Conservation (phyloP, 306 rosid species). For the Gastrolobium villosum region DNA sequence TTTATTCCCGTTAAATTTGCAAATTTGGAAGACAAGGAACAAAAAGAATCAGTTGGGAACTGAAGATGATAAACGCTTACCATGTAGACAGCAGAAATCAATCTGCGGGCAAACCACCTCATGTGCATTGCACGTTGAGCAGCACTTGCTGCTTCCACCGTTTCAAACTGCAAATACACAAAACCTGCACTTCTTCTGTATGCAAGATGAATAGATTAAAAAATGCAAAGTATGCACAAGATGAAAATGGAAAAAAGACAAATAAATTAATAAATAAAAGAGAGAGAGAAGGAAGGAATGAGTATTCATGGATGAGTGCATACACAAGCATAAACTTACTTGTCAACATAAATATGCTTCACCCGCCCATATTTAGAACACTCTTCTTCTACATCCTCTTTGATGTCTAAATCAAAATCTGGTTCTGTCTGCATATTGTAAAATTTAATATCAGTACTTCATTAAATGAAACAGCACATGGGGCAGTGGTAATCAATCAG, state of each 20-base stretch:
- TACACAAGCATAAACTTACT: conserved; percentile 59
- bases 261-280: neutral
- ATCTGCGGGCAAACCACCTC: conserved; percentile 96
- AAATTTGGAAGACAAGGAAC: neutral
- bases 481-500: conserved; percentile 19
- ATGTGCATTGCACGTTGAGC: conserved; percentile 96
- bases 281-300: neutral
- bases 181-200: conserved; percentile 91
- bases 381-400: conserved; percentile 96
- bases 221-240: conserved; percentile 2
- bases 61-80: conserved; percentile 50
- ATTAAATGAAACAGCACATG: conserved; percentile 21
- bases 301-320: neutral
- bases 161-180: conserved; percentile 84
- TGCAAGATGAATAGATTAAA: conserved; percentile 24
- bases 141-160: conserved; percentile 83
- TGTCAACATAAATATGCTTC: conserved; percentile 90
- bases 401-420: conserved; percentile 90
- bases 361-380: conserved; percentile 94
- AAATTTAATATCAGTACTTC: conserved; percentile 42
- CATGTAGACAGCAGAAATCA: conserved; percentile 85
- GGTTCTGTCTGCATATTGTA: conserved; percentile 75
- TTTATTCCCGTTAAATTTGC: neutral
- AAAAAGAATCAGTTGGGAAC: neutral
- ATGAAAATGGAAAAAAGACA: neutral